Base-by-base conservation (phyloP, 1,284 basidiomycete genomes). In the Hortiboletus rubellus region DNA sequence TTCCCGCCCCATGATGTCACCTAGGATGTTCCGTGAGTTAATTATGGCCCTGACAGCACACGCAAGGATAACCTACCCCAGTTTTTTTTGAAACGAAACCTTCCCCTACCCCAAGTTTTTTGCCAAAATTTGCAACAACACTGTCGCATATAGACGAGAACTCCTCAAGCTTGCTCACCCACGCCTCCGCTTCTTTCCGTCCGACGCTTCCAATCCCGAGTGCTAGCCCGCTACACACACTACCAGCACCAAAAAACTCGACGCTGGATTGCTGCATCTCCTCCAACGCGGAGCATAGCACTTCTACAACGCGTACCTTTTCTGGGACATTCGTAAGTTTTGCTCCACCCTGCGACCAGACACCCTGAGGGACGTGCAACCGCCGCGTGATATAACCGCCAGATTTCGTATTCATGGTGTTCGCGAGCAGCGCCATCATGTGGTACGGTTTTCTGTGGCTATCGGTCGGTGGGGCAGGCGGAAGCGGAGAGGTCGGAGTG, bases 301-400 rank as follows among this genome's bases (percentile, higher is more conserved):
- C 83, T 57, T 90, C 89, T 45, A 96, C 84, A 53, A 93, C 89
- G 34, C 91, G 83, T 14, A 94, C 84, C 74, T 97, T 97, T 63
- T 94, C 91, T 48, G 87, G 83, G 37, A 95, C 69, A 64, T 91
- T 91, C 14, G 78, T 77, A 46, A 96, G 80, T 72, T 94, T 95
- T 36, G 89, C 89, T 36, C 93, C 92, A 22, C 87, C 86, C 68
- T 92, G 90, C 38, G 88, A 89, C 96, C 96, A 99, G 11, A 96
- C 87, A 60, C 91, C 89, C 46, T 88, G 84, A 7, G 94, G 91
- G 22, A 98, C 87, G 72, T 95, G 96, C 59, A 99, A 76, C 43
- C 87, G 83, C 30, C 86, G 86, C 1, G 94, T 96, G 55, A 98
- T 78, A 71, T 96, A 97, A 14, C 90, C 92, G 12, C 96, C 96